Evolutionary conservation across 2,329 filamentous ascomycete species (phyloP).

Genomic region (Hymenoscyphus infarciens): DNA sequence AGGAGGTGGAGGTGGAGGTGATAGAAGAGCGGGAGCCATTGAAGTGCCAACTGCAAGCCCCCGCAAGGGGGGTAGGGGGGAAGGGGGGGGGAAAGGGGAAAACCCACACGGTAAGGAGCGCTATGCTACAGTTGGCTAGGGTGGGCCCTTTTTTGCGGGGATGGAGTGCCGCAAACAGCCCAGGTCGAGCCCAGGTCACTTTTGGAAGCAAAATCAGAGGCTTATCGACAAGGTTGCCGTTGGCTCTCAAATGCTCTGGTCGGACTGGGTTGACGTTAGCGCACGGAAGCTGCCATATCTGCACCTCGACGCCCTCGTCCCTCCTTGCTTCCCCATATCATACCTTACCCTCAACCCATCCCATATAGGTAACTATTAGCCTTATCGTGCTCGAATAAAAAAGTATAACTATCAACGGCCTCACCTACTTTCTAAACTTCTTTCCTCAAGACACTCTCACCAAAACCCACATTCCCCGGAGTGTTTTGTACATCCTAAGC

Average conservation of each 20-base stretch:
- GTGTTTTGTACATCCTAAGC: background rate
- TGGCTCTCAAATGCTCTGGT: background rate
- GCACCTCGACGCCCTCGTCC: background rate
- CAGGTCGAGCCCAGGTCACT: too few relatives aligned
- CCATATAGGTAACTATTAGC: background rate
- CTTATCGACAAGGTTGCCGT: background rate
- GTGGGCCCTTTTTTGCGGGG: background rate
- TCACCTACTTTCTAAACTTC: background rate
- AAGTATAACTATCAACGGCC: conserved; percentile 1
- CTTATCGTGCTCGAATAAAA: background rate
- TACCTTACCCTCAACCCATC: too few relatives aligned
- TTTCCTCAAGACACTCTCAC: background rate
- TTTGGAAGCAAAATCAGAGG: background rate
- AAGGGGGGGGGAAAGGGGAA: background rate
- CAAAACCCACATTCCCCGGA: background rate
- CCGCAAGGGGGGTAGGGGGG: too few relatives aligned
- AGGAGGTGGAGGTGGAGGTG: too few relatives aligned
- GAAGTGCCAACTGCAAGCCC: background rate
- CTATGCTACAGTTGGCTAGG: background rate
- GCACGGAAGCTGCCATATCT: background rate
- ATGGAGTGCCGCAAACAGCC: background rate
- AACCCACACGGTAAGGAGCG: conserved; percentile 7
- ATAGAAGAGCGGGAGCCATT: too few relatives aligned
- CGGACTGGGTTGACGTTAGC: background rate
- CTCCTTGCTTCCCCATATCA: background rate